A percentile compares a stretch with the other conserved stretches of the same genome.
These are phyloP conservation scores for Malus hybrid DNA, from an alignment of 331 rosid genomes.

Conservation along the genomic window DNA sequence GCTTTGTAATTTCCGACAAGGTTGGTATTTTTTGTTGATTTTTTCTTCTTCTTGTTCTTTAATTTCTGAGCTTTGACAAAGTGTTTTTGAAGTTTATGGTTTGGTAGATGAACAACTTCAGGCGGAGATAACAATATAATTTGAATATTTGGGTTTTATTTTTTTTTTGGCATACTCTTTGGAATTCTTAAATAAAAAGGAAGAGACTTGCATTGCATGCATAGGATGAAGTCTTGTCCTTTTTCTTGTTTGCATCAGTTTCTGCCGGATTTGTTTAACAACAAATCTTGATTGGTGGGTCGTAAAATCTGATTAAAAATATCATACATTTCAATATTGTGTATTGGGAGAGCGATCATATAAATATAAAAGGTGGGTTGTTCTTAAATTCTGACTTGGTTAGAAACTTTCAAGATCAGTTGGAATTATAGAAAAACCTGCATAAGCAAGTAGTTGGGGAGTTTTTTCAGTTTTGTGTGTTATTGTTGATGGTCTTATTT, in stretches of 20 bases:
- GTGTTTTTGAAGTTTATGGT: slow-evolving; percentile 19
- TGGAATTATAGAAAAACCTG: not conserved
- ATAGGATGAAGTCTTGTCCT: not conserved
- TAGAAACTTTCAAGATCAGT: not conserved
- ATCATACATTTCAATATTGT: not conserved
- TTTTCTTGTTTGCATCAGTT: slow-evolving; percentile 9
- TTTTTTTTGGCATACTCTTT: slow-evolving; percentile 3
- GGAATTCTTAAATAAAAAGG: not conserved
- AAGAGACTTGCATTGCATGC: not conserved
- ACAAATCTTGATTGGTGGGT: slow-evolving; percentile 20
- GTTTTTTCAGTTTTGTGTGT: not conserved
- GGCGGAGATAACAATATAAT: slow-evolving; percentile 54
- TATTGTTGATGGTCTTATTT: slow-evolving; percentile 7
- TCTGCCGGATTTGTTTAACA: slow-evolving; percentile 4
- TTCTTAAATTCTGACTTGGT: slow-evolving; percentile 1
- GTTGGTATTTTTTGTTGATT: slow-evolving; percentile 4
- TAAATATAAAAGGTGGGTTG: slow-evolving; percentile 1
- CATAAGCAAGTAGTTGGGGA: not conserved
- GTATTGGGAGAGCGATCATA: not conserved
- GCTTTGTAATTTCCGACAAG: slow-evolving; percentile 38
- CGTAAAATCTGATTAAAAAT: slow-evolving; percentile 14
- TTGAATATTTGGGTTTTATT: slow-evolving; percentile 3
- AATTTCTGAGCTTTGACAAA: not conserved
- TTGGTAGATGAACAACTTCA: slow-evolving; percentile 67
- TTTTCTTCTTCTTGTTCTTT: not conserved